phyloP scores from a whole-genome alignment of 371 early-diverging fungal species.

The Actinomortierella ambigua region DNA sequence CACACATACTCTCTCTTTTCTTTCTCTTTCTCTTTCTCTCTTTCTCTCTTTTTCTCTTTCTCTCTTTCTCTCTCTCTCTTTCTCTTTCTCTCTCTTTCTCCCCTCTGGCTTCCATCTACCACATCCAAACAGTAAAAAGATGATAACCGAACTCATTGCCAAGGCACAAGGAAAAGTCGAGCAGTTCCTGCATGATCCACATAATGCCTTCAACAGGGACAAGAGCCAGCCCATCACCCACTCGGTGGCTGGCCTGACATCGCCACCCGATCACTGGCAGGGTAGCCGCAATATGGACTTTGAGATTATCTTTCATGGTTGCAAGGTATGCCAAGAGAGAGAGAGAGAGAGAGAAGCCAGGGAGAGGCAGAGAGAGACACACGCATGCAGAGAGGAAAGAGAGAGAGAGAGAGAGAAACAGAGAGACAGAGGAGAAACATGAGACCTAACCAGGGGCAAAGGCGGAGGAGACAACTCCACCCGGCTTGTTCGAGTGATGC shows the following conservation, averaged over 20 bases:
- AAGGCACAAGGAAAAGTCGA: background rate
- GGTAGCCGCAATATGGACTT: slow-evolving; percentile 22
- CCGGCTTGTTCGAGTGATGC: too few species aligned
- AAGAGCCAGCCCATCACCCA: too few species aligned
- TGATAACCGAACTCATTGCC: background rate
- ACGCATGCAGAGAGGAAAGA: too few species aligned
- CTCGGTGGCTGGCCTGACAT: too few species aligned
- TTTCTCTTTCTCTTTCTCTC: slow-evolving; percentile 2
- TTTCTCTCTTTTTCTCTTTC: background rate
- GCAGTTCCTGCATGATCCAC: background rate
- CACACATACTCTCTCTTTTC: slow-evolving; percentile 1
- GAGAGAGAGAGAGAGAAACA: too few species aligned
- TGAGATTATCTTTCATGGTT: slow-evolving; percentile 25
- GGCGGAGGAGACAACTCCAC: too few species aligned
- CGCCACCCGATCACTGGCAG: too few species aligned
- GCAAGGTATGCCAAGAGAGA: slow-evolving; percentile 11
- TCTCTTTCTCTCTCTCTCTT: background rate
- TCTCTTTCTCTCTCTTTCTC: background rate
- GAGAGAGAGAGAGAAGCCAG: background rate
- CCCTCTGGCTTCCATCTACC: slow-evolving; percentile 1
- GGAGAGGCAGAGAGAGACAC: too few species aligned
- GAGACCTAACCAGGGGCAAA: too few species aligned
- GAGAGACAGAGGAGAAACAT: too few species aligned
- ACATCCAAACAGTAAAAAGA: background rate
- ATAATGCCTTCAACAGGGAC: too few species aligned